Base-by-base conservation (phyloP, 169 alveolate genomes). In the Cryptosporidium muris region DNA sequence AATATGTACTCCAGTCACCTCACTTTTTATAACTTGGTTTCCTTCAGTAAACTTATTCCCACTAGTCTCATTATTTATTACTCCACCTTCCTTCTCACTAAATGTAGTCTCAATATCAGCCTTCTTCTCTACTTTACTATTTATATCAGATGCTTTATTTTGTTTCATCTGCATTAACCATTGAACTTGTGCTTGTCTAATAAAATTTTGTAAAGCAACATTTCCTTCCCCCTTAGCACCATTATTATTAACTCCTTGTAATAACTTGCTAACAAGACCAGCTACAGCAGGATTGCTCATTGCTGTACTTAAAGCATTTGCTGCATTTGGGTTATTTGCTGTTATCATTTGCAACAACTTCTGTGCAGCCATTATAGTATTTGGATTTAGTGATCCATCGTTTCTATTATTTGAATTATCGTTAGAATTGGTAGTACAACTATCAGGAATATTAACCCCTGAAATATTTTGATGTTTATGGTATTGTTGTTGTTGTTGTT, bases 241-340 rank as follows among this genome's bases (percentile, higher is more conserved):
- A 38, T 9, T 34, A 34, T 34, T 34, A 38, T 60, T 74, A 12
- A 74, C 45, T 25, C 60, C 60, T n/a, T 74, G 85, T 5, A 74
- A 63, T 8, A 74, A 63, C n/a, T 74, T 74, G 6, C 85, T 68
- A 45, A 74, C 85, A 4, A 74, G 68, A 3, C 85, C 85, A 4
- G 85, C 85, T 4, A 74, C 49, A n/a, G 85, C 85, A 16, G 85
- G 85, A 52, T 74, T 74, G 37, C 54, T 74, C 85, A 74, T 74
- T 6, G 85, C 85, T 68, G 60, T 43, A 14, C 74, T 74, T 45
- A 74, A 48, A 2, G 85, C 85, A 12, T 43, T 74, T 34, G 85
- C 85, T n/a, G 85, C 85, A 36, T 58, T 74, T 4, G 85, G 48
- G 45, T 74, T 74, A 42, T 74, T 74, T 25, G 85, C 64, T 11